Evolutionary conservation across 768 basidiomycete species (phyloP), one percentile per base, ranked within the genome.

Genomic region (Suillus ampliporus): DNA sequence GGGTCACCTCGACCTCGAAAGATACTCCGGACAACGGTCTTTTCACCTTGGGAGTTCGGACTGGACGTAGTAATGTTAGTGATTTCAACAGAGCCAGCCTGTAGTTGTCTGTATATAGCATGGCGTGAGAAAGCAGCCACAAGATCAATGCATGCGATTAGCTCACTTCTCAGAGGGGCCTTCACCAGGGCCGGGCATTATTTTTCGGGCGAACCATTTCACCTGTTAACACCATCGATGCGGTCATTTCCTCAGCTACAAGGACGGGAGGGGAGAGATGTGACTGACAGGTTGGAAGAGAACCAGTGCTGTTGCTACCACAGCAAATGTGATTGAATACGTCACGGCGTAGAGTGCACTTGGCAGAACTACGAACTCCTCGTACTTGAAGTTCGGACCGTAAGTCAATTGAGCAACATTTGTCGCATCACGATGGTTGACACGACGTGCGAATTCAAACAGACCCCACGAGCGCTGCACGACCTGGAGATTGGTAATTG

Each of bases 1-100:
- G 94, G 91, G 70, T 95, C 94, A 9, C 92, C 92, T 38, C 84
- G 76, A 1, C 86, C 89, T 53, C 79, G 83, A 65, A 94, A 79
- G 5, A 80, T 81, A 7, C 86, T 87, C 68, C 89, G 83, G 31
- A 88, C 87, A 48, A 52, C 63, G 17, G 67, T 86, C 73, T 17
- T 85, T 69, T 41, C 76, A 73, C 44, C 74, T 38, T 69, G 64
- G 2, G 82, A 77, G 11, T 77, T 69, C 2, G 84, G 77, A 13
- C 83, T 78, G 3, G 91, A 87, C 2, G 81, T 82, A 0, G 93
- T 90, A 60, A 94, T 77, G 70, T 95, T 97, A 28, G 83, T 89
- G 10, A 84, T 76, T n/a, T 79, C 73, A 62, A 92, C 65, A 65
- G 74, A 86, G 2, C 94, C 92, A 3, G 81, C 80, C 68, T 88